These are phyloP conservation scores for Fusarium verticillioides DNA, from an alignment of 2,329 filamentous ascomycete species.

Conservation along the genomic window DNA sequence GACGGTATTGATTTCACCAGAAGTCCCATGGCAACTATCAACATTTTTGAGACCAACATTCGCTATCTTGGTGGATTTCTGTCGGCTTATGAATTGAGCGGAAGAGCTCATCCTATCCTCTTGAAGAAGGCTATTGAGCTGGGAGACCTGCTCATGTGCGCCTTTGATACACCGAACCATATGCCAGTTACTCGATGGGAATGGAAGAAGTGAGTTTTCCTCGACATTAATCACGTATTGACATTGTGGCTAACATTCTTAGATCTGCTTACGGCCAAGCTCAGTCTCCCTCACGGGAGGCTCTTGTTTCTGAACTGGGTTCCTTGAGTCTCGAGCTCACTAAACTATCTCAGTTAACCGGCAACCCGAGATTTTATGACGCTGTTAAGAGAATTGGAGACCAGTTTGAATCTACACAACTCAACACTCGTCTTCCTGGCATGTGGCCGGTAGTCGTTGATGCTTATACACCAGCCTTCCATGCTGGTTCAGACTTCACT, in stretches of 20 bases:
- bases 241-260: conserved; percentile 15
- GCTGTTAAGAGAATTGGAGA: conserved; percentile 68
- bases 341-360: conserved; percentile 71
- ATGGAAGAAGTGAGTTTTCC: conserved; percentile 42
- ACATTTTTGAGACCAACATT: conserved; percentile 75
- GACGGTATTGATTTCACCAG: conserved; percentile 68
- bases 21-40: conserved; percentile 59
- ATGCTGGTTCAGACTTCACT: conserved; percentile 59
- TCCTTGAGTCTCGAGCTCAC: conserved; percentile 72
- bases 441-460: conserved; percentile 70
- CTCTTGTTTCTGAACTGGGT: conserved; percentile 52
- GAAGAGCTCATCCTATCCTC: conserved; percentile 57
- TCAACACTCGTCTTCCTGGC: conserved; percentile 66
- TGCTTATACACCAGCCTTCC: conserved; percentile 43
- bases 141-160: conserved; percentile 69
- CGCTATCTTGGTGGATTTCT: conserved; percentile 74
- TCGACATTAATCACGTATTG: neutral
- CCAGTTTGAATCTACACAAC: conserved; percentile 64
- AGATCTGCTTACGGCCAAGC: conserved; percentile 41
- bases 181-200: conserved; percentile 60
- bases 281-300: conserved; percentile 37
- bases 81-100: conserved; percentile 72
- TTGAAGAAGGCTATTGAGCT: conserved; percentile 71
- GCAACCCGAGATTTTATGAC: conserved; percentile 70
- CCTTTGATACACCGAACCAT: conserved; percentile 73